Percentiles rank a stretch among this genome's conserved stretches.
Evolutionary conservation across 805 yeast species (phyloP).

Genomic region (Blastobotrys robertii): DNA sequence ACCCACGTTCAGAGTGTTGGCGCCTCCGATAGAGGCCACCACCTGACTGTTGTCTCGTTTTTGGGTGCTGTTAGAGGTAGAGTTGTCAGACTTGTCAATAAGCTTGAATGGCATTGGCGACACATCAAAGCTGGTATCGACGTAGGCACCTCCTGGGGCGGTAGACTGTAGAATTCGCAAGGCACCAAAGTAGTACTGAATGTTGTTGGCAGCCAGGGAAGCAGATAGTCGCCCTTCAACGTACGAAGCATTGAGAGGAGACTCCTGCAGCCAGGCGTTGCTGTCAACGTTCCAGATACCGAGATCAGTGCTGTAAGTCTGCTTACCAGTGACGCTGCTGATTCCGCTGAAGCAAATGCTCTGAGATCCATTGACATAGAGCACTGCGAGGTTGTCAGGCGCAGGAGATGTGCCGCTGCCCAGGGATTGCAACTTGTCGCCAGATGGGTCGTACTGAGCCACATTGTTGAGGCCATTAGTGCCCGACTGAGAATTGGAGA

Average conservation of each 20-base stretch:
- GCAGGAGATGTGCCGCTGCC: slow-evolving; percentile 18
- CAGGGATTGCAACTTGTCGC: slow-evolving; percentile 10
- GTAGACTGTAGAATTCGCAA: slow-evolving; percentile 14
- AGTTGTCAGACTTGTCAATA: neutral
- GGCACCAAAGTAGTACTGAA: slow-evolving; percentile 23
- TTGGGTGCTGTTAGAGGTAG: neutral
- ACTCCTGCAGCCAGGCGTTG: slow-evolving; percentile 13
- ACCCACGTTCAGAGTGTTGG: slow-evolving; percentile 28
- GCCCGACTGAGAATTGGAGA: slow-evolving; percentile 24
- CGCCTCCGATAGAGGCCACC: slow-evolving; percentile 2
- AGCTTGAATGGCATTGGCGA: slow-evolving; percentile 14
- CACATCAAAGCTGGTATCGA: slow-evolving; percentile 10
- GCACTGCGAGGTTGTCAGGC: slow-evolving; percentile 9
- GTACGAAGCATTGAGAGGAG: slow-evolving; percentile 5
- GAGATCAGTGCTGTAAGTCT: slow-evolving; percentile 8
- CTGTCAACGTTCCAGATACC: slow-evolving; percentile 18
- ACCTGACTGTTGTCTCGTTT: neutral
- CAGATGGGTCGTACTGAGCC: slow-evolving; percentile 13
- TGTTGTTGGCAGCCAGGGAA: slow-evolving; percentile 5
- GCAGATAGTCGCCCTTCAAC: slow-evolving; percentile 13
- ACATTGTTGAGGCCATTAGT: slow-evolving; percentile 6
- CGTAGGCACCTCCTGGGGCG: slow-evolving; percentile 24
- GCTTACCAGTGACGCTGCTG: slow-evolving; percentile 2
- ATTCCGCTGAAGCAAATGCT: slow-evolving; percentile 21
- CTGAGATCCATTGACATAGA: slow-evolving; percentile 18